Conservation (phyloP, 345 rosid species). For the Brassica incana region DNA sequence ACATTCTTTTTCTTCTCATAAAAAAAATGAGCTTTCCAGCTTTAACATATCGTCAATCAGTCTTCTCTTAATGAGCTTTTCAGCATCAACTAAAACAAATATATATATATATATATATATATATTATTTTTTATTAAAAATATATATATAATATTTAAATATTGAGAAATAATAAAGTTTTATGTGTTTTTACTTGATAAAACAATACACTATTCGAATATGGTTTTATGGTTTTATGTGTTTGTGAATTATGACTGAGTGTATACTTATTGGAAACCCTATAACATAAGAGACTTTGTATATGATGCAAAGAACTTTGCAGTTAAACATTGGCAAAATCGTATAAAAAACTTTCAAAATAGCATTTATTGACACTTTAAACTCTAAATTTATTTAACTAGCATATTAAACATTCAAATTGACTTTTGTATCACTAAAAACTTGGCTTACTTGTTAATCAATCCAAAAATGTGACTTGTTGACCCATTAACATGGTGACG, state of each 20-base stretch:
- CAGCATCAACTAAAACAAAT: too few relatives aligned
- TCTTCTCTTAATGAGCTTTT: too few relatives aligned
- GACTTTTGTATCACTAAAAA: not conserved
- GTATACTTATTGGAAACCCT: not conserved
- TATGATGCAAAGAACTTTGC: not conserved
- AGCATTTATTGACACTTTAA: too few relatives aligned
- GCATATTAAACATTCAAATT: too few relatives aligned
- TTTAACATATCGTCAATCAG: too few relatives aligned
- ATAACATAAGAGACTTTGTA: not conserved
- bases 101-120: too few relatives aligned
- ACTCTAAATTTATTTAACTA: too few relatives aligned
- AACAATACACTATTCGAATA: not conserved
- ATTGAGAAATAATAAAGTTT: not conserved
- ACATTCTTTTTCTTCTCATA: too few relatives aligned
- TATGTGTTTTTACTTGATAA: not conserved
- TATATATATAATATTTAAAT: not conserved
- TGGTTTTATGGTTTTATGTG: not conserved
- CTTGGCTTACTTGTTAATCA: not conserved
- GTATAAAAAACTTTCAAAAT: not conserved
- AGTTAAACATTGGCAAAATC: not conserved
- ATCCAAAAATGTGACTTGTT: not conserved
- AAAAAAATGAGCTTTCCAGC: too few relatives aligned
- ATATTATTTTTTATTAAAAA: too few relatives aligned
- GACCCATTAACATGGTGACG: not conserved
- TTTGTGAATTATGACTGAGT: not conserved